These are phyloP conservation scores for Pseudotsuga menziesii DNA, from an alignment of 75 land plant genomes.

Conservation along the genomic window DNA sequence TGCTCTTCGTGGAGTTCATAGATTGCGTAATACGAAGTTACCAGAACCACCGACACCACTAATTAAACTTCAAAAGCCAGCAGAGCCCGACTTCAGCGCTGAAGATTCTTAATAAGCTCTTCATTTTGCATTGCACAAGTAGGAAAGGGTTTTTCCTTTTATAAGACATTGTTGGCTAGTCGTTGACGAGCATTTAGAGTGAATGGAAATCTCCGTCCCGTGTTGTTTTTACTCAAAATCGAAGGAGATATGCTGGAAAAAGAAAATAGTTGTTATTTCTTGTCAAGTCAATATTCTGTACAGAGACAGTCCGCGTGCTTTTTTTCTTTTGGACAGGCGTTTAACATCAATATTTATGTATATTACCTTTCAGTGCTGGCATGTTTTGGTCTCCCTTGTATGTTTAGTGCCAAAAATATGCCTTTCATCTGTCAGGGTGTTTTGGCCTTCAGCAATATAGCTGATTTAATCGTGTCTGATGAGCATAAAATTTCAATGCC, in stretches of 20 bases:
- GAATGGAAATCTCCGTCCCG: background rate
- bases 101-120: conserved; percentile 14
- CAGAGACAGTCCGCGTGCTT: background rate
- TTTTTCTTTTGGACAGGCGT: background rate
- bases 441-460: background rate
- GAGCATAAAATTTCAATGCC: background rate
- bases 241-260: background rate
- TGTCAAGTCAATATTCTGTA: background rate
- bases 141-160: background rate
- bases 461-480: background rate
- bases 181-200: background rate
- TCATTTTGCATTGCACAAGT: background rate
- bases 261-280: background rate
- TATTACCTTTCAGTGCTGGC: background rate
- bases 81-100: conserved; percentile 50
- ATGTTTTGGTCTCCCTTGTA: background rate
- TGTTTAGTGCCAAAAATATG: background rate
- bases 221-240: background rate
- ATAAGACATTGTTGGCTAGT: background rate
- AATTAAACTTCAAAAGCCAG: conserved; percentile 37
- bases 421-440: background rate
- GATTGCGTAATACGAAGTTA: conserved; percentile 13
- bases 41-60: background rate
- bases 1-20: conserved; percentile 41
- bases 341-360: background rate